Conservation (phyloP, 2,329 filamentous ascomycete species). For the Ophiosphaerella herpotricha region DNA sequence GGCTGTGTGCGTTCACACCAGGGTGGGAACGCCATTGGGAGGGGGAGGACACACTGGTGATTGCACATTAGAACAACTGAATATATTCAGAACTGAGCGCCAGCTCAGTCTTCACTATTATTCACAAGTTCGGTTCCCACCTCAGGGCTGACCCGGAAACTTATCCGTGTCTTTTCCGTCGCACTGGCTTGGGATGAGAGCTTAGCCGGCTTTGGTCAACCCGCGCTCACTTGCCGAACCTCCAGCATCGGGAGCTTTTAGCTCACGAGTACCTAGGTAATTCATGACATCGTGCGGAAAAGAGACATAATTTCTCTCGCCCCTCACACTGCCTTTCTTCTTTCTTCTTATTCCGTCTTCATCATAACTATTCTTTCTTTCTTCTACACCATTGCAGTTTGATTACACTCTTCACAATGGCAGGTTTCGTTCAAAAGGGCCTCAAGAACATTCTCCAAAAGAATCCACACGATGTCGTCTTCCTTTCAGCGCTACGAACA, state of each 20-base stretch:
- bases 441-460: slow-evolving; percentile 78
- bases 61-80: slow-evolving; percentile 1
- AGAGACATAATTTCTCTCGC: slow-evolving; percentile 8
- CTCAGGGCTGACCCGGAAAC: not conserved
- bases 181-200: slow-evolving; percentile 24
- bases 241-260: slow-evolving; percentile 30
- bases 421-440: slow-evolving; percentile 60
- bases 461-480: slow-evolving; percentile 78
- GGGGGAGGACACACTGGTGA: not conserved
- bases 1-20: not conserved
- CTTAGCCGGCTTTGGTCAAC: slow-evolving; percentile 28
- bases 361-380: slow-evolving; percentile 1
- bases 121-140: not conserved
- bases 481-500: slow-evolving; percentile 88
- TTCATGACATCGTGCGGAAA: slow-evolving; percentile 17
- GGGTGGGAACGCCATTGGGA: not conserved
- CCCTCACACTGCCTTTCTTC: slow-evolving; percentile 1
- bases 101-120: not conserved
- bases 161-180: slow-evolving; percentile 19
- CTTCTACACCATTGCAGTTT: slow-evolving; percentile 18
- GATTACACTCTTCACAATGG: slow-evolving; percentile 39
- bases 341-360: not conserved
- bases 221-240: slow-evolving; percentile 44
- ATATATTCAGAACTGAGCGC: not conserved
- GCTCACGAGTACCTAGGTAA: slow-evolving; percentile 15